Conservation (phyloP, 352 stramenopile genomes). For the Pythium dissotocum region DNA sequence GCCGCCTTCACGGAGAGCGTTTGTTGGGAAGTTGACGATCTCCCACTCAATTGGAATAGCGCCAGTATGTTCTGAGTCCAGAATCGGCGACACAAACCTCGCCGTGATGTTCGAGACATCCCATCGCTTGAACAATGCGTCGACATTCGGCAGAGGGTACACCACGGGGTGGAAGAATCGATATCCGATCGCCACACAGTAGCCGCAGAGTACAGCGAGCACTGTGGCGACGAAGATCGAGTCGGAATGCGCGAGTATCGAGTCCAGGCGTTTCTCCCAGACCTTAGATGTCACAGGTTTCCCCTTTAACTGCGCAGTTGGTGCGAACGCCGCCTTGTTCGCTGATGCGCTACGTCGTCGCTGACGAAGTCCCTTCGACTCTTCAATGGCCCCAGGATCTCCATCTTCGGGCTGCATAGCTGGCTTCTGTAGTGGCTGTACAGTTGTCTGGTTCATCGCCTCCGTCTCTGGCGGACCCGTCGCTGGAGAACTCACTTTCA, state of each 20-base stretch:
- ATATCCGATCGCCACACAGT: constrained; percentile 44
- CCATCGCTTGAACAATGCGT: constrained; percentile 37
- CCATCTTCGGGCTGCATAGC: constrained; percentile 14
- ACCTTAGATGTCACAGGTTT: neutral
- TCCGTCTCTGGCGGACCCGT: neutral
- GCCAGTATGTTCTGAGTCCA: constrained; percentile 20
- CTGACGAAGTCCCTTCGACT: neutral
- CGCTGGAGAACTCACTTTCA: neutral
- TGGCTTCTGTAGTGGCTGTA: neutral
- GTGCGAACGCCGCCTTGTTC: no score
- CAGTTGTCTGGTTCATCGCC: neutral
- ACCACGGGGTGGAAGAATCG: constrained; percentile 42
- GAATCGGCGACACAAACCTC: constrained; percentile 32
- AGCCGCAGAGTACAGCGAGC: constrained; percentile 33
- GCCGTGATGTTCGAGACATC: constrained; percentile 52
- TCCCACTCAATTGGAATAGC: constrained; percentile 45
- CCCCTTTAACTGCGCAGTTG: neutral
- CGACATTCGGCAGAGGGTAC: constrained; percentile 38
- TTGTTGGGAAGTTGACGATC: constrained; percentile 37
- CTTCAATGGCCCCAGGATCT: neutral
- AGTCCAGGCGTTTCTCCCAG: neutral
- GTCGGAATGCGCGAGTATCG: neutral
- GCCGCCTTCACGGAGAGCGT: constrained; percentile 39
- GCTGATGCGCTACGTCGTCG: neutral
- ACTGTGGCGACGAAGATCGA: constrained; percentile 17